These are phyloP conservation scores for Globisporangium middletonii DNA, from an alignment of 352 stramenopile genomes.

Conservation along the genomic window DNA sequence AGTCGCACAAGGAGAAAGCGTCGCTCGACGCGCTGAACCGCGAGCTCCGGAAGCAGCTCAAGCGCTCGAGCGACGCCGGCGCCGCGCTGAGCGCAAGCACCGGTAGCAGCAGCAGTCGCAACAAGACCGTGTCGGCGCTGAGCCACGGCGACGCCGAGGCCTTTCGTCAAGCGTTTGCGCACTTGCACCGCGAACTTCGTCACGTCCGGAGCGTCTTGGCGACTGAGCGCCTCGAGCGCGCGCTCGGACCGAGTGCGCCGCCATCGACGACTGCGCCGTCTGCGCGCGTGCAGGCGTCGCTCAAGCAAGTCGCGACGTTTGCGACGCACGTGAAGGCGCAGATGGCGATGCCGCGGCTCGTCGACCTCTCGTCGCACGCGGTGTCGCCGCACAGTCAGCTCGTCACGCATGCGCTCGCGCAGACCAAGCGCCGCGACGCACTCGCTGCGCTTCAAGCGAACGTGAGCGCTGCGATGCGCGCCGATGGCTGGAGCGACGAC, in stretches of 20 bases:
- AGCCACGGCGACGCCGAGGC: slow-evolving; percentile 43
- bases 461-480: slow-evolving; percentile 31
- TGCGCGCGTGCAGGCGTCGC: slow-evolving; percentile 24
- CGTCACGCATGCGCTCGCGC: slow-evolving; percentile 39
- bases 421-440: slow-evolving; percentile 32
- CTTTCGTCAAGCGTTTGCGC: slow-evolving; percentile 50
- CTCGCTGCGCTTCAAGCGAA: slow-evolving; percentile 36
- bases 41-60: slow-evolving; percentile 75
- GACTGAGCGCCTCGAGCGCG: slow-evolving; percentile 50
- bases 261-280: slow-evolving; percentile 6
- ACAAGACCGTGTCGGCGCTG: slow-evolving; percentile 23
- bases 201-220: slow-evolving; percentile 41
- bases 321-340: slow-evolving; percentile 47
- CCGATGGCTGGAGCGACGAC: slow-evolving; percentile 52
- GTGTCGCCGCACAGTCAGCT: slow-evolving; percentile 35
- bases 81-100: slow-evolving; percentile 16
- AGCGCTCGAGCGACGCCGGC: slow-evolving; percentile 47
- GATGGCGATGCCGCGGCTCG: slow-evolving; percentile 59
- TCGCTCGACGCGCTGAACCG: slow-evolving; percentile 61
- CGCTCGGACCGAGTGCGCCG: slow-evolving; percentile 26
- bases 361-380: slow-evolving; percentile 34
- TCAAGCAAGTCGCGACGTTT: slow-evolving; percentile 46
- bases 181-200: slow-evolving; percentile 49
- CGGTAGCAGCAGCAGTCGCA: slow-evolving; percentile 10
- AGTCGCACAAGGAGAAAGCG: slow-evolving; percentile 81